Evolutionary conservation across 768 basidiomycete species (phyloP).

Genomic region (Tricholoma furcatifolium): DNA sequence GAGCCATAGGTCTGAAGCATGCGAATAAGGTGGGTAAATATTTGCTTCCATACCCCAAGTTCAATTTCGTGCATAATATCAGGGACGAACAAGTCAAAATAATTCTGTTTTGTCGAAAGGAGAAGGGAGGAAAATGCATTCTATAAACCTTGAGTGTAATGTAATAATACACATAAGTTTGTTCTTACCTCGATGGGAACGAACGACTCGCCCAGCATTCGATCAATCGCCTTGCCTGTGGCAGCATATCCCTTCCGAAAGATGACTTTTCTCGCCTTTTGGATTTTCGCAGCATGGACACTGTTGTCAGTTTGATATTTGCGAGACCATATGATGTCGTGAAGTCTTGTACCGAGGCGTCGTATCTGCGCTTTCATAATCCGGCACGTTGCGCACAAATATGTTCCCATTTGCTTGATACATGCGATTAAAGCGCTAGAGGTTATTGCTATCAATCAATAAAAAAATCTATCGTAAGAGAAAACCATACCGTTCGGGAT

Average conservation of each 20-base stretch:
- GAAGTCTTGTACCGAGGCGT: too few relatives aligned
- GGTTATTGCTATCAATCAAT: too few relatives aligned
- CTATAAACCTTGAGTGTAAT: too few relatives aligned
- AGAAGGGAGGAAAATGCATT: slow-evolving; percentile 33
- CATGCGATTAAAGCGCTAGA: not conserved
- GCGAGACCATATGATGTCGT: not conserved
- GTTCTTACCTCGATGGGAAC: too few relatives aligned
- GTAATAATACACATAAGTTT: too few relatives aligned
- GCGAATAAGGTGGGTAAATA: slow-evolving; percentile 30
- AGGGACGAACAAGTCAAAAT: slow-evolving; percentile 19
- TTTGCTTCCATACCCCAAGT: slow-evolving; percentile 31
- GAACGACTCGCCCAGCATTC: slow-evolving; percentile 19
- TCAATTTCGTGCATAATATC: slow-evolving; percentile 37
- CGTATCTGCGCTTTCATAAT: not conserved
- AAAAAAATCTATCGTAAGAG: too few relatives aligned
- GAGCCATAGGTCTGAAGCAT: too few relatives aligned
- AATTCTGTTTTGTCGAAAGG: slow-evolving; percentile 3
- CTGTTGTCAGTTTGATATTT: not conserved
- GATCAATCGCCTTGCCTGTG: slow-evolving; percentile 23
- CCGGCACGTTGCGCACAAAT: not conserved
- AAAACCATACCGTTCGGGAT: slow-evolving; percentile 3
- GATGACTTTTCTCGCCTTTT: too few relatives aligned
- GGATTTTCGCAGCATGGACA: not conserved
- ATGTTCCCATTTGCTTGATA: not conserved
- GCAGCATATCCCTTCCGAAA: slow-evolving; percentile 22